Evolutionary conservation across 2,329 filamentous ascomycete species (phyloP).

Genomic region (Penicillium sp.): DNA sequence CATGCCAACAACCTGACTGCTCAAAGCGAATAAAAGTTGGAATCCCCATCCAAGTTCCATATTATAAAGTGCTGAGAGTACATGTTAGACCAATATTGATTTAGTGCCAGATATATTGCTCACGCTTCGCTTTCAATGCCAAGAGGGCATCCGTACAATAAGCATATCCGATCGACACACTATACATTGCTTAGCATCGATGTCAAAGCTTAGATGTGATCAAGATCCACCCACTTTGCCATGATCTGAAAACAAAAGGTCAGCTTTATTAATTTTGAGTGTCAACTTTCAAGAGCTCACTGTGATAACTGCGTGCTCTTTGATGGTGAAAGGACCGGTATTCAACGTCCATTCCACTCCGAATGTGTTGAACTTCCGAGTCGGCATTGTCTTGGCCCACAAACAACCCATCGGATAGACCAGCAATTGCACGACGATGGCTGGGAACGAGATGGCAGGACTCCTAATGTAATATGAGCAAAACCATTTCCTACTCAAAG

Average conservation of each 20-base stretch:
- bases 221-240: constrained; percentile 14
- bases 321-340: constrained; percentile 41
- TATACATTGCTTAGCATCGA: constrained; percentile 2
- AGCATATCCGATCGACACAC: constrained; percentile 28
- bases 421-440: constrained; percentile 58
- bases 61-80: constrained; percentile 20
- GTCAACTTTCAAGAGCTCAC: constrained; percentile 36
- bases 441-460: constrained; percentile 55
- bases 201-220: neutral
- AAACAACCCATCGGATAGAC: constrained; percentile 50
- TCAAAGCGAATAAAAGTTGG: constrained; percentile 26
- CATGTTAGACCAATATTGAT: neutral
- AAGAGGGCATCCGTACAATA: constrained; percentile 29
- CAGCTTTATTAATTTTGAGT: neutral
- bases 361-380: constrained; percentile 31
- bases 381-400: constrained; percentile 36
- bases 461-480: constrained; percentile 11
- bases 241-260: constrained; percentile 11
- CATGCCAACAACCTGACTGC: constrained; percentile 57
- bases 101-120: neutral
- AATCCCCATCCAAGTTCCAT: constrained; percentile 27
- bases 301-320: constrained; percentile 41
- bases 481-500: neutral
- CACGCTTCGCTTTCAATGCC: constrained; percentile 25
- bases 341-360: constrained; percentile 35